phyloP scores from a whole-genome alignment of 1,284 basidiomycete genomes.

The Gymnopus androsaceus region DNA sequence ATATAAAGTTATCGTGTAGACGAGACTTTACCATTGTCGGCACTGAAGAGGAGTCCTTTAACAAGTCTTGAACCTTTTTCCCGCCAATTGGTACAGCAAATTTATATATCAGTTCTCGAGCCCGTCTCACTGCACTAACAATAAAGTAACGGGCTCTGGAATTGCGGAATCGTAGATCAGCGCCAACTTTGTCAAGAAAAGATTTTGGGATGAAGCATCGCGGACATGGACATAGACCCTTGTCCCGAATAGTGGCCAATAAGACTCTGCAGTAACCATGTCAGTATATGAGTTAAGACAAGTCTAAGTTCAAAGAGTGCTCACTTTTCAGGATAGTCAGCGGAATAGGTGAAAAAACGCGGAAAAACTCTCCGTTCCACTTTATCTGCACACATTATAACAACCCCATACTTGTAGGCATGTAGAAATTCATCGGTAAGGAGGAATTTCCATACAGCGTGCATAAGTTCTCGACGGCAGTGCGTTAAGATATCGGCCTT shows the following conservation, averaged over 20 bases:
- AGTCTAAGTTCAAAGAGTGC: slow-evolving; percentile 19
- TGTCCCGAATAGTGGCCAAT: slow-evolving; percentile 30
- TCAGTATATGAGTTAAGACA: neutral
- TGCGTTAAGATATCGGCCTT: slow-evolving; percentile 22
- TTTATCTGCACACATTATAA: slow-evolving; percentile 29
- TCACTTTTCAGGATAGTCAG: slow-evolving; percentile 36
- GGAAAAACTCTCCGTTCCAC: slow-evolving; percentile 26
- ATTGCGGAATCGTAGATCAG: neutral
- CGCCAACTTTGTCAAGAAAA: slow-evolving; percentile 15
- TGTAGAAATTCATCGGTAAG: slow-evolving; percentile 30
- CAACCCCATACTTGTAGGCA: slow-evolving; percentile 31
- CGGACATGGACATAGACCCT: slow-evolving; percentile 34
- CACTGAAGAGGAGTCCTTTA: neutral
- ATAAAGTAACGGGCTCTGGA: neutral
- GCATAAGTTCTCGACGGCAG: slow-evolving; percentile 31
- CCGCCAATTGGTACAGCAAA: slow-evolving; percentile 12
- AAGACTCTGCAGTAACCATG: slow-evolving; percentile 27
- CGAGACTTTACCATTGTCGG: slow-evolving; percentile 16
- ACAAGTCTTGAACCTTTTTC: neutral
- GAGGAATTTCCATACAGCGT: slow-evolving; percentile 26
- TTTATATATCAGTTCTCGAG: slow-evolving; percentile 26
- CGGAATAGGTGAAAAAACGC: slow-evolving; percentile 33
- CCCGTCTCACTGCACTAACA: neutral
- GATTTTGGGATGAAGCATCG: slow-evolving; percentile 28
- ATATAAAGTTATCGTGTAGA: too few relatives aligned